Conservation (phyloP, 2,329 filamentous ascomycete genomes). For the Colletotrichum incanum region DNA sequence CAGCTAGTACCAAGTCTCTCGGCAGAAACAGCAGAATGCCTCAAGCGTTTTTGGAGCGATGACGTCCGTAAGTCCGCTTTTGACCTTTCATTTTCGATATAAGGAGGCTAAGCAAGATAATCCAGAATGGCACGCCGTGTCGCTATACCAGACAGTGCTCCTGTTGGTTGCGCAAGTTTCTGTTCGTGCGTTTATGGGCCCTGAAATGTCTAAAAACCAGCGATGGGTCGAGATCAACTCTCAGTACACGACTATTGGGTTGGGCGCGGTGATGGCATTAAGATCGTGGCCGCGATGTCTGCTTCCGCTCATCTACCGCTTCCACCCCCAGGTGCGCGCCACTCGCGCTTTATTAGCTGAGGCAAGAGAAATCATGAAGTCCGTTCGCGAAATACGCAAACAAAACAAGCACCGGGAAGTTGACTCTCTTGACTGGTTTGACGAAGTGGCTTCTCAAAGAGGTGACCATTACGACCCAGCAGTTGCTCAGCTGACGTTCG, state of each 20-base stretch:
- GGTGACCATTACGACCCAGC: slow-evolving; percentile 16
- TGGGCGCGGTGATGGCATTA: background rate
- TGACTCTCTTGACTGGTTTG: slow-evolving; percentile 17
- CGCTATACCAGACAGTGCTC: background rate
- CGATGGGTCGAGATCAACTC: slow-evolving; percentile 6
- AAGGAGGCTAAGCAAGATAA: background rate
- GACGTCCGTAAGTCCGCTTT: background rate
- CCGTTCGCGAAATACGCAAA: background rate
- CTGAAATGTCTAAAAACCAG: background rate
- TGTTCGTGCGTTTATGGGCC: background rate
- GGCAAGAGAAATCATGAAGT: slow-evolving; percentile 4
- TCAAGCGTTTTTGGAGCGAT: background rate
- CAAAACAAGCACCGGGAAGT: background rate
- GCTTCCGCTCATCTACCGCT: background rate
- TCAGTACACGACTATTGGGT: background rate
- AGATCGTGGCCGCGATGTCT: background rate
- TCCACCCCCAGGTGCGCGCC: background rate
- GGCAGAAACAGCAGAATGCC: background rate
- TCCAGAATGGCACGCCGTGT: background rate
- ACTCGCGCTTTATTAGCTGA: background rate
- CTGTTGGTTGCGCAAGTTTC: background rate
- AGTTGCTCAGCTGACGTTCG: slow-evolving; percentile 15
- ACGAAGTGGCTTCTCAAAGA: slow-evolving; percentile 9
- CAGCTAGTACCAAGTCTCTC: background rate
- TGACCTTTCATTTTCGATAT: background rate